These are phyloP conservation scores for Cryptosporidium xiaoi DNA, from an alignment of 169 alveolate genomes.

Conservation along the genomic window DNA sequence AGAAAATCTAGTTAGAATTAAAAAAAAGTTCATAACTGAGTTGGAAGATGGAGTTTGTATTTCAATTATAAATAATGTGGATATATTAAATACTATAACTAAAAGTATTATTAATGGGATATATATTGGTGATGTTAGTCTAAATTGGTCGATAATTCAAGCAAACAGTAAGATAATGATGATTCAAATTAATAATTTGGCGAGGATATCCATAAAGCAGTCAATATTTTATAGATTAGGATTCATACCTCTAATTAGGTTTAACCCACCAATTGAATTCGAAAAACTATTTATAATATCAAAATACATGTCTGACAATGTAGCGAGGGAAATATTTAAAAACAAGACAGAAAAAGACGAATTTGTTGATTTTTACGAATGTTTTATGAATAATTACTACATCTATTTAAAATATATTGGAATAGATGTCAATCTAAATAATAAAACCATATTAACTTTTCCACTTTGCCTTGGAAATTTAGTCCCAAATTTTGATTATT, in stretches of 20 bases:
- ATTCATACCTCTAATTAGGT: slow-evolving; percentile 14
- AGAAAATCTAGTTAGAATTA: not conserved
- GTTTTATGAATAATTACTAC: not conserved
- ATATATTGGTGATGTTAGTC: slow-evolving; percentile 32
- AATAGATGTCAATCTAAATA: not conserved
- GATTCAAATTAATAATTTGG: slow-evolving; percentile 13
- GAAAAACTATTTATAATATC: not conserved
- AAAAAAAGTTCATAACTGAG: slow-evolving; percentile 17
- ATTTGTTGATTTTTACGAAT: not conserved
- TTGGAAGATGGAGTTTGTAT: not conserved
- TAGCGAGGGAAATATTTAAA: not conserved
- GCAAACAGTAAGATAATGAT: slow-evolving; percentile 20
- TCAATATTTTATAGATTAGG: slow-evolving; percentile 59
- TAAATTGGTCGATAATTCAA: slow-evolving; percentile 28
- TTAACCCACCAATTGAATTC: slow-evolving; percentile 28
- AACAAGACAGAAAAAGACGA: not conserved
- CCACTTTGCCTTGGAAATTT: slow-evolving; percentile 57
- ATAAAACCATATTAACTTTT: slow-evolving; percentile 17
- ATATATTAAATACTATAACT: not conserved
- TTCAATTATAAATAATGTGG: not conserved
- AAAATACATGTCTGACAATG: not conserved
- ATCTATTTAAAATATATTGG: slow-evolving; percentile 19
- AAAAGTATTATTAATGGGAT: slow-evolving; percentile 36
- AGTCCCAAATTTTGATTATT: slow-evolving; percentile 55
- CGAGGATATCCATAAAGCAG: slow-evolving; percentile 34